Evolutionary conservation across 116 monocot genomes (phyloP).

Genomic region (Dioscorea cayenensis): DNA sequence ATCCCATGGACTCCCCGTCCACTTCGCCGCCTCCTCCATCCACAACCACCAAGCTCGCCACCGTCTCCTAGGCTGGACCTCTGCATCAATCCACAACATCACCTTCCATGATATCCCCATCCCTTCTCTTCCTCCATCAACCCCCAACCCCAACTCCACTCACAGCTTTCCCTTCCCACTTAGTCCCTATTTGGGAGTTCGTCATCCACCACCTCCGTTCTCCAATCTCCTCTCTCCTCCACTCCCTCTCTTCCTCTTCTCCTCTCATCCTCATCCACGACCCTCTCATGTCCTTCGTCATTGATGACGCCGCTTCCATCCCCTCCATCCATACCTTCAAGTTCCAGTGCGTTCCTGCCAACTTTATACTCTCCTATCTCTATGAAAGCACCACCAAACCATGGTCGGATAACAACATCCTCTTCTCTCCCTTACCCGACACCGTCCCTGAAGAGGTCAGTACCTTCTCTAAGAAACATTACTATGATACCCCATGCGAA

Average conservation of each 20-base stretch:
- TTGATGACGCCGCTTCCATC: slow-evolving; percentile 16
- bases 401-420: background rate
- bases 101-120: slow-evolving; percentile 48
- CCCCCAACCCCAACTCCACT: slow-evolving; percentile 28
- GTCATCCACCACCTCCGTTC: slow-evolving; percentile 10
- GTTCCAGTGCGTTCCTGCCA: slow-evolving; percentile 46
- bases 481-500: background rate
- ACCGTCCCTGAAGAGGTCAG: slow-evolving; percentile 42
- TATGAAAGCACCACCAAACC: background rate
- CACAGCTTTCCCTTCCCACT: slow-evolving; percentile 62
- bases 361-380: slow-evolving; percentile 18
- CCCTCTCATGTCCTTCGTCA: slow-evolving; percentile 43
- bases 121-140: slow-evolving; percentile 31
- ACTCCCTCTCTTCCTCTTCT: slow-evolving; percentile 24
- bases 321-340: slow-evolving; percentile 42
- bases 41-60: slow-evolving; percentile 54
- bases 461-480: slow-evolving; percentile 13
- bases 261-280: slow-evolving; percentile 53
- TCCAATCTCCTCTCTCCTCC: slow-evolving; percentile 26
- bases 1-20: slow-evolving; percentile 25
- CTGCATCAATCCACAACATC: slow-evolving; percentile 11
- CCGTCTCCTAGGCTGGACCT: slow-evolving; percentile 26
- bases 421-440: slow-evolving; percentile 11
- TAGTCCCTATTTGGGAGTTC: slow-evolving; percentile 47
- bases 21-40: slow-evolving; percentile 43